A percentile compares a stretch with the other conserved stretches of the same genome.
These are phyloP conservation scores for Ustilago loliicola DNA, from an alignment of 1,284 basidiomycete genomes.

Conservation along the genomic window DNA sequence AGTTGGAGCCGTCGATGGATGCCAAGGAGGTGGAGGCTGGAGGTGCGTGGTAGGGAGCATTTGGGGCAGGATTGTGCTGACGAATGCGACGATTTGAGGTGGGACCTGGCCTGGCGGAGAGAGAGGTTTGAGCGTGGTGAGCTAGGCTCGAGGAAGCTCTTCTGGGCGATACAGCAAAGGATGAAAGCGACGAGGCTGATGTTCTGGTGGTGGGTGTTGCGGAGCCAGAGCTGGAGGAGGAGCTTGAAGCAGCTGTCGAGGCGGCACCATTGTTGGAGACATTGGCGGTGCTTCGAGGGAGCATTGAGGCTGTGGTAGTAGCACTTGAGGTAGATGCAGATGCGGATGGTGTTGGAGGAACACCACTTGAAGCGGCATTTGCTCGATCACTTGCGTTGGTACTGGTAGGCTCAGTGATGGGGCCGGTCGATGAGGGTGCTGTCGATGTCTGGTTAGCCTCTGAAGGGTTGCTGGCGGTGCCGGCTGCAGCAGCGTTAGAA, in stretches of 20 bases:
- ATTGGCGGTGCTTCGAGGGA: slow-evolving; percentile 28
- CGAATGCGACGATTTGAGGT: not conserved
- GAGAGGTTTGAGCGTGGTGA: not conserved
- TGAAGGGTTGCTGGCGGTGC: not conserved
- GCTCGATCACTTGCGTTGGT: not conserved
- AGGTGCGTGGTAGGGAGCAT: not conserved
- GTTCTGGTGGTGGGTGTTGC: slow-evolving; percentile 17
- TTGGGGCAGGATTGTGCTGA: not conserved
- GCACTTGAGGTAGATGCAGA: not conserved
- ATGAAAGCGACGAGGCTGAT: not conserved
- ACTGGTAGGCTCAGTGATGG: not conserved
- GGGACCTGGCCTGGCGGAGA: not conserved
- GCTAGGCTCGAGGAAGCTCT: slow-evolving; percentile 13
- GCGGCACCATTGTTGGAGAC: not conserved
- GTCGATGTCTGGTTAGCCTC: not conserved
- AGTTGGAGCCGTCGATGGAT: slow-evolving; percentile 13
- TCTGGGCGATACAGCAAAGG: not conserved
- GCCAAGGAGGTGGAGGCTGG: slow-evolving; percentile 27
- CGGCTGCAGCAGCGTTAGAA: not conserved
- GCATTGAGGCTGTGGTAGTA: slow-evolving; percentile 23
- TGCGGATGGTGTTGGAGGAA: not conserved
- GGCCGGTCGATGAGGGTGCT: not conserved
- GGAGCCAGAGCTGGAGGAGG: slow-evolving; percentile 28
- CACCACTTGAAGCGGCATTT: not conserved
- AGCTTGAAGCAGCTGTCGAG: slow-evolving; percentile 17